A percentile compares a stretch with the other conserved stretches of the same genome.
Evolutionary conservation across 1,284 basidiomycete genomes (phyloP).

Genomic region (Coniophora puteana): DNA sequence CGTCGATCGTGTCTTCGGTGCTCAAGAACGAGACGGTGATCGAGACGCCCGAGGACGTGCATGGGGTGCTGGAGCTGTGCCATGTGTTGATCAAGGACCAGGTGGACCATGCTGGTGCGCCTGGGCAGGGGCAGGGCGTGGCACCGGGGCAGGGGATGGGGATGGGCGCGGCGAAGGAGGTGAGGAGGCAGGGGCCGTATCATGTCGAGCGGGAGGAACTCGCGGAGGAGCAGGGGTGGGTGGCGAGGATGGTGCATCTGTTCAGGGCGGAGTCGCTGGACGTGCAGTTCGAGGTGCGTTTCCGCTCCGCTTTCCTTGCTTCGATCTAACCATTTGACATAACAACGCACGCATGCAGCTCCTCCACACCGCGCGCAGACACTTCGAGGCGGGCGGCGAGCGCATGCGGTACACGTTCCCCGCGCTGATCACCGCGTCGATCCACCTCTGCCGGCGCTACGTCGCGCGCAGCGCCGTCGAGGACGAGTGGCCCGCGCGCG

Average conservation of each 20-base stretch:
- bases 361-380: conserved; percentile 82
- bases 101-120: conserved; percentile 55
- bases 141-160: not conserved
- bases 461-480: conserved; percentile 45
- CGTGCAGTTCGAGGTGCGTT: conserved; percentile 81
- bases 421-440: conserved; percentile 85
- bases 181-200: conserved; percentile 53
- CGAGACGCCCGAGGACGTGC: conserved; percentile 86
- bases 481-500: conserved; percentile 79
- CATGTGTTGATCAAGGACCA: conserved; percentile 90
- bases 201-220: conserved; percentile 78
- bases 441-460: conserved; percentile 88
- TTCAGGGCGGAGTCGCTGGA: conserved; percentile 83
- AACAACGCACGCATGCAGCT: conserved; percentile 43
- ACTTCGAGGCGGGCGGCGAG: conserved; percentile 89
- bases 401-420: conserved; percentile 94
- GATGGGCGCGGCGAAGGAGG: conserved; percentile 42
- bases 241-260: conserved; percentile 92
- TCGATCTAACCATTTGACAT: conserved; percentile 1
- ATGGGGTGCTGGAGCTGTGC: conserved; percentile 87
- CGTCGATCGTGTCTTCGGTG: conserved; percentile 88
- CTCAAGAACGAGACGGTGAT: conserved; percentile 94
- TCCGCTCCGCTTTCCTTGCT: not conserved
- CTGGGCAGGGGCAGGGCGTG: conserved; percentile 22
- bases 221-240: conserved; percentile 97